Conservation (phyloP, 129 eudicot genomes). For the Chrysanthemum lavandulifolium region DNA sequence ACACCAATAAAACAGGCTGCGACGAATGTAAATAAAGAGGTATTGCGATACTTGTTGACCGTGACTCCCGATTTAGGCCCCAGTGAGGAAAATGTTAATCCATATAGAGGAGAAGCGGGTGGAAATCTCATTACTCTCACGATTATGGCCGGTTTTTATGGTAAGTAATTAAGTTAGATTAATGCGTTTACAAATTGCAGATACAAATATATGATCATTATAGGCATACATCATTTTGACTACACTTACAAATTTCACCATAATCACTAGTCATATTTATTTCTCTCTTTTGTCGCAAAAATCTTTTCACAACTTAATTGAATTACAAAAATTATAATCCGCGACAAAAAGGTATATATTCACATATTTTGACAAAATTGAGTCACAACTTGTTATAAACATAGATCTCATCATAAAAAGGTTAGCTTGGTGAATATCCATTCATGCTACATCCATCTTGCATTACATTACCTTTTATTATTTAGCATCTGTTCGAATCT, state of each 20-base stretch:
- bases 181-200: too few relatives aligned
- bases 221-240: background rate
- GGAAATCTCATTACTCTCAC: slow-evolving; percentile 17
- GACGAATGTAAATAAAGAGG: slow-evolving; percentile 5
- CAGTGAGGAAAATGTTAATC: slow-evolving; percentile 1
- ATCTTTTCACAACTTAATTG: too few relatives aligned
- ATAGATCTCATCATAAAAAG: background rate
- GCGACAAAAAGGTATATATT: too few relatives aligned
- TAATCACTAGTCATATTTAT: background rate
- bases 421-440: background rate
- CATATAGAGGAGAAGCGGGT: slow-evolving; percentile 7
- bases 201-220: too few relatives aligned
- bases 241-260: background rate
- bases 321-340: too few relatives aligned
- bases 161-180: background rate
- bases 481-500: too few relatives aligned
- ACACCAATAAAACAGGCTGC: background rate
- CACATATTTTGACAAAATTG: too few relatives aligned
- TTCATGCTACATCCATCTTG: too few relatives aligned
- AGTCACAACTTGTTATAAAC: too few relatives aligned
- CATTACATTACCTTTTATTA: too few relatives aligned
- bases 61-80: slow-evolving; percentile 3
- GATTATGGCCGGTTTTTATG: slow-evolving; percentile 11
- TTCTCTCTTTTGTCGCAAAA: background rate
- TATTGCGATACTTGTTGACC: background rate